A percentile compares a stretch with the other conserved stretches of the same genome.
Evolutionary conservation across 352 stramenopile species (phyloP).

Genomic region (Globisporangium splendens): DNA sequence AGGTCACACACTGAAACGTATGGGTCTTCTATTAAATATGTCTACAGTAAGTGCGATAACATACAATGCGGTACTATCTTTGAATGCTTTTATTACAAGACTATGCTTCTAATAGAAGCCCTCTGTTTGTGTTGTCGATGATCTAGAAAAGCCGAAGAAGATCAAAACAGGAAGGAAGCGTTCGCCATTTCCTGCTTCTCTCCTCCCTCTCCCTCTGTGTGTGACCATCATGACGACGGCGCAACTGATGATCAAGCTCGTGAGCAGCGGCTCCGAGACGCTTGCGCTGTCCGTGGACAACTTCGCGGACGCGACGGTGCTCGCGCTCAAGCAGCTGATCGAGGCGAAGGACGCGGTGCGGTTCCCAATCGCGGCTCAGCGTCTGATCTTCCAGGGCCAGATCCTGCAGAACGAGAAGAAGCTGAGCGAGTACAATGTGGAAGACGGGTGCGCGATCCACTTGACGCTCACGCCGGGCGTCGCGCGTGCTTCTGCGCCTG

Average conservation of each 20-base stretch:
- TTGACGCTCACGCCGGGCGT: constrained; percentile 50
- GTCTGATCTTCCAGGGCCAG: constrained; percentile 85
- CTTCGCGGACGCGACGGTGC: constrained; percentile 45
- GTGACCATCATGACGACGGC: constrained; percentile 3
- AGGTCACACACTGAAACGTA: too few relatives aligned
- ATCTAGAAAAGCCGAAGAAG: too few relatives aligned
- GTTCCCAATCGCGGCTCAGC: constrained; percentile 67
- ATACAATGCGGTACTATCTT: too few relatives aligned
- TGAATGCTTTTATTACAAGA: too few relatives aligned
- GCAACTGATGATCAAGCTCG: constrained; percentile 69
- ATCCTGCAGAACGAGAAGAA: constrained; percentile 75
- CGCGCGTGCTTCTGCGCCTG: constrained; percentile 15
- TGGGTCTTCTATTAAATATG: too few relatives aligned
- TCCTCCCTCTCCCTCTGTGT: too few relatives aligned
- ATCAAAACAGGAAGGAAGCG: too few relatives aligned
- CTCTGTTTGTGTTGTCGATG: too few relatives aligned
- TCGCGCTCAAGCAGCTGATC: constrained; percentile 60
- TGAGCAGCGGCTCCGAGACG: constrained; percentile 55
- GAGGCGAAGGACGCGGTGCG: constrained; percentile 48
- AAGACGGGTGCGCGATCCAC: constrained; percentile 60
- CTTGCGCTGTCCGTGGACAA: constrained; percentile 40
- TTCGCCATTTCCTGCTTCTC: too few relatives aligned
- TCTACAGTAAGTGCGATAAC: too few relatives aligned
- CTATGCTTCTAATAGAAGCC: too few relatives aligned
- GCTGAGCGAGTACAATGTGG: constrained; percentile 65